Conservation (phyloP, 2,329 filamentous ascomycete genomes). For the Cladosporium colombiae region DNA sequence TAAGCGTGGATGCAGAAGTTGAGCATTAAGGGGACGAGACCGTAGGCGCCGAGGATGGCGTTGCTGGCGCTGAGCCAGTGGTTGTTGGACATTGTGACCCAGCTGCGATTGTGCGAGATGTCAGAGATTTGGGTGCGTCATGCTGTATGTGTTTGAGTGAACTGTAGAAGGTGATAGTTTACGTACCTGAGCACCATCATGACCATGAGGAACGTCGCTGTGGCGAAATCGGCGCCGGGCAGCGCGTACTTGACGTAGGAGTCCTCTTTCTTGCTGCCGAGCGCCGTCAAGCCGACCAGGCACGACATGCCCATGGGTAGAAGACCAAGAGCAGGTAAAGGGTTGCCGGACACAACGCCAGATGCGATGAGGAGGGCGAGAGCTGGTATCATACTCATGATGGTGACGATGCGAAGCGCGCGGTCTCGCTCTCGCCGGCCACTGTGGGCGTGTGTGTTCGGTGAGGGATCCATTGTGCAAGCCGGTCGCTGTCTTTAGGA, state of each 20-base stretch:
- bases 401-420: conserved; percentile 22
- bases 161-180: not conserved
- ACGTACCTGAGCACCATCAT: conserved; percentile 8
- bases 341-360: conserved; percentile 21
- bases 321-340: conserved; percentile 22
- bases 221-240: not conserved
- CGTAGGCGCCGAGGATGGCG: conserved; percentile 25
- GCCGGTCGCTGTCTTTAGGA: not conserved
- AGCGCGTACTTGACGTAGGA: not conserved
- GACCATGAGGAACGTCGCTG: not conserved
- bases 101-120: not conserved
- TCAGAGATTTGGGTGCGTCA: not conserved
- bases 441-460: not conserved
- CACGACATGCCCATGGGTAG: conserved; percentile 27
- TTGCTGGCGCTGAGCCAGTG: not conserved
- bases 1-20: conserved; percentile 27
- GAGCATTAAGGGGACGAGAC: conserved; percentile 24
- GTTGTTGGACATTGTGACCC: conserved; percentile 3
- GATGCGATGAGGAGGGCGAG: conserved; percentile 26
- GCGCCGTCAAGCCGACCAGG: conserved; percentile 17
- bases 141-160: not conserved
- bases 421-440: conserved; percentile 15
- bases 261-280: conserved; percentile 12
- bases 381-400: conserved; percentile 23
- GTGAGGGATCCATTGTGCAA: not conserved